Conservation (phyloP, 1,284 basidiomycete species). For the Trametes polyzona region DNA sequence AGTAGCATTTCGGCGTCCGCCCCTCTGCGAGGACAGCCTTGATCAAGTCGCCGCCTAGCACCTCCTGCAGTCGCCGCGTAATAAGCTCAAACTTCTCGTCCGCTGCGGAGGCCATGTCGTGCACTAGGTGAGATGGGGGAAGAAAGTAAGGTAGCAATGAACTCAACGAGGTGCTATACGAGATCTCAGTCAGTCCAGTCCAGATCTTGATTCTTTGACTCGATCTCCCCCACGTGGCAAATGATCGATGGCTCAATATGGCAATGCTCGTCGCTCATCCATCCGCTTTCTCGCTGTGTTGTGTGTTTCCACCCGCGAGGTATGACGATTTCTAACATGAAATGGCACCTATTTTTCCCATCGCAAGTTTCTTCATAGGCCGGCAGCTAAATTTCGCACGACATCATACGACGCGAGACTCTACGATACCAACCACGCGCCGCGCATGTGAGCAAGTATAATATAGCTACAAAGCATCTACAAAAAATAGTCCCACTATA, state of each 20-base stretch:
- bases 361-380: no score
- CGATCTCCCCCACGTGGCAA: constrained; percentile 14
- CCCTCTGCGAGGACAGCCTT: constrained; percentile 84
- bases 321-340: no score
- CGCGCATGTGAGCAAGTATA: neutral
- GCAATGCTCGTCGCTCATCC: constrained; percentile 1
- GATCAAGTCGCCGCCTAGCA: constrained; percentile 85
- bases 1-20: constrained; percentile 82
- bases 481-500: constrained; percentile 3
- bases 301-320: no score
- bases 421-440: neutral
- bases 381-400: no score
- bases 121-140: neutral
- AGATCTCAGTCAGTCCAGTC: neutral
- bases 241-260: constrained; percentile 11
- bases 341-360: no score
- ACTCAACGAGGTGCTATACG: neutral
- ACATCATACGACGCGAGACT: no score
- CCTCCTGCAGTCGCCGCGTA: constrained; percentile 86
- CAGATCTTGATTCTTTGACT: constrained; percentile 16
- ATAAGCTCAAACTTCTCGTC: constrained; percentile 86
- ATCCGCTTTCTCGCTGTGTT: neutral
- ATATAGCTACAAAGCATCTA: constrained; percentile 21
- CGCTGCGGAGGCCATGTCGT: constrained; percentile 31
- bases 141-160: neutral